These are phyloP conservation scores for Trichosanthes cucumerina DNA, from an alignment of 306 rosid species.

Conservation along the genomic window DNA sequence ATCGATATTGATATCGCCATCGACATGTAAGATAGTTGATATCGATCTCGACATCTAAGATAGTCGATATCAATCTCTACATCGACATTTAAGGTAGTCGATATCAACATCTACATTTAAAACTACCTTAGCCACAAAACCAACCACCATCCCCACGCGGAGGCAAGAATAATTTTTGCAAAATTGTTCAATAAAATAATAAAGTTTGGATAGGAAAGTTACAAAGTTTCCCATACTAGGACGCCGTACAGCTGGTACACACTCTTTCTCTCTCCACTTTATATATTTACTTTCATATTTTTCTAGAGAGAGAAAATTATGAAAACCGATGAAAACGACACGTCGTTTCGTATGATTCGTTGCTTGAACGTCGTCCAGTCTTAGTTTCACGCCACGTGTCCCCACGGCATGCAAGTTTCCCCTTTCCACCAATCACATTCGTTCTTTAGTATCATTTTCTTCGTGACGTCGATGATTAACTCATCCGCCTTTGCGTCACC, in stretches of 20 bases:
- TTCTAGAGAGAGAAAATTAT: neutral
- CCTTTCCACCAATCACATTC: neutral
- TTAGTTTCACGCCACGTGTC: neutral
- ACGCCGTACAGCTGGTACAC: constrained; percentile 4
- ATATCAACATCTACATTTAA: too few species aligned
- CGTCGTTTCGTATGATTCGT: neutral
- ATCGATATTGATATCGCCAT: too few species aligned
- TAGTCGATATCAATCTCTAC: too few species aligned
- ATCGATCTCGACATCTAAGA: too few species aligned
- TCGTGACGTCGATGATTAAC: neutral
- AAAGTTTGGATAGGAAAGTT: neutral
- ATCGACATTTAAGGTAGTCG: too few species aligned
- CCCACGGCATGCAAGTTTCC: neutral
- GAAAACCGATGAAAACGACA: neutral
- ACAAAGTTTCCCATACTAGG: neutral
- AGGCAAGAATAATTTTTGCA: neutral
- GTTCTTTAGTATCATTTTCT: neutral
- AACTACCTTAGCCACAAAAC: too few species aligned
- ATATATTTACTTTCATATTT: neutral
- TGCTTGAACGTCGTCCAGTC: neutral
- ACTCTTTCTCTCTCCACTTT: neutral
- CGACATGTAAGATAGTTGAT: too few species aligned
- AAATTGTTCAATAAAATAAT: neutral
- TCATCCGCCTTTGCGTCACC: neutral
- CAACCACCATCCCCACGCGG: too few species aligned